Percentiles rank a stretch among this genome's conserved stretches.
Evolutionary conservation across 2,329 filamentous ascomycete species (phyloP).

Genomic region (Fusarium nanum): DNA sequence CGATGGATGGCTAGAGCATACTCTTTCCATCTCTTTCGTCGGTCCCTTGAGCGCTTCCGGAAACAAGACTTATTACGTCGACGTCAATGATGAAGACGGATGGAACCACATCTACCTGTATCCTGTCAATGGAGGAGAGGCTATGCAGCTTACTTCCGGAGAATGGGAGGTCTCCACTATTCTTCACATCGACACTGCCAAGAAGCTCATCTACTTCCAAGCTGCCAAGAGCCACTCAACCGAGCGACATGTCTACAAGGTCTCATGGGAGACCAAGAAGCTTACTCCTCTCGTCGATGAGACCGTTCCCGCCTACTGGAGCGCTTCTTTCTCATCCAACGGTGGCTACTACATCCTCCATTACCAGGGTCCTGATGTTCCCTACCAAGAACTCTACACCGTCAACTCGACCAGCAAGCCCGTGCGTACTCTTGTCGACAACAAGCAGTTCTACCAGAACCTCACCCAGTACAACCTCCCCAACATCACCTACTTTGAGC

Average conservation of each 20-base stretch:
- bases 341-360: constrained; percentile 74
- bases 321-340: constrained; percentile 71
- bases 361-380: constrained; percentile 74
- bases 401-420: constrained; percentile 64
- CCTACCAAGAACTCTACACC: constrained; percentile 75
- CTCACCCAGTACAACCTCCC: constrained; percentile 71
- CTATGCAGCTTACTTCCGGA: constrained; percentile 70
- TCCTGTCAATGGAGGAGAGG: constrained; percentile 65
- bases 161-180: constrained; percentile 73
- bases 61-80: constrained; percentile 68
- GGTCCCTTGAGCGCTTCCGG: constrained; percentile 55
- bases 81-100: constrained; percentile 73
- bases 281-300: constrained; percentile 72
- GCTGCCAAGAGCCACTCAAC: constrained; percentile 74
- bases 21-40: constrained; percentile 66
- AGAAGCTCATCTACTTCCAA: constrained; percentile 70
- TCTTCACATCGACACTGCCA: constrained; percentile 67
- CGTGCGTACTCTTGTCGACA: constrained; percentile 69
- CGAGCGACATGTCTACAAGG: constrained; percentile 74
- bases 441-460: constrained; percentile 65
- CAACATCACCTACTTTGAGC: constrained; percentile 72
- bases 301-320: constrained; percentile 67
- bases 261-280: constrained; percentile 66
- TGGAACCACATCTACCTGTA: constrained; percentile 78
- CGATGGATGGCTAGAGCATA: constrained; percentile 72